Evolutionary conservation across 1,284 basidiomycete genomes (phyloP), one percentile per base, ranked within the genome.

Genomic region (Fistulina hepatica): DNA sequence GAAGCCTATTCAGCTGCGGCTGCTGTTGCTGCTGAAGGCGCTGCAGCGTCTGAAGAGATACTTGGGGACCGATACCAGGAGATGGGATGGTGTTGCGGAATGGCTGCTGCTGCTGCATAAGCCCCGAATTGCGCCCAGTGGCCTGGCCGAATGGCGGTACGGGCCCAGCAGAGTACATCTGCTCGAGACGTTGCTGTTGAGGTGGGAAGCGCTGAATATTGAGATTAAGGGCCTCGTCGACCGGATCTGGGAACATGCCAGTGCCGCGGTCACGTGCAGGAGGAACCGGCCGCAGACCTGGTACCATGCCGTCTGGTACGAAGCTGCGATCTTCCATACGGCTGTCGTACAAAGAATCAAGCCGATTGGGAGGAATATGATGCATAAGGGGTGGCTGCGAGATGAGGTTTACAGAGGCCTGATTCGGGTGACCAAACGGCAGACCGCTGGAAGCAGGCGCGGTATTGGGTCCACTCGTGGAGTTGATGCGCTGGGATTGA

Each of bases 291-390:
- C 82, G 75, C 22, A 88, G 65, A 12, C 84, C 83, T 27, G 83
- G 84, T 8, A 88, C 83, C 69, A 88, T 73, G 22, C 80, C 81
- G 57, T 88, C 81, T 7, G 84, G 81, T 21, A 83, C 71, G 49
- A 88, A 88, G 47, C 69, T 74, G 40, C 81, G 69, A 48, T 85
- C 81, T 34, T 85, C 79, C 26, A 73, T 54, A 24, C 72, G 74
- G 49, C 74, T 79, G 39, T 81, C 81, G 48, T 81, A 82, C 15
- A 83, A 52, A 3, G 77, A 58, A 35, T 85, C 81, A 24, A 79
- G 59, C 21, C 77, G 76, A 44, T 57, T 55, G 37, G 50, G 53
- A 12, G 55, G 56, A 20, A 62, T 63, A 23, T 63, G 59, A 41
- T 67, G 67, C 39, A 31, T 9, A 19, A 31, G 9, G 10, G 28